Percentiles rank a stretch among this genome's conserved stretches.
Evolutionary conservation across 805 yeast species (phyloP).

Genomic region (Starmerella bombicola): DNA sequence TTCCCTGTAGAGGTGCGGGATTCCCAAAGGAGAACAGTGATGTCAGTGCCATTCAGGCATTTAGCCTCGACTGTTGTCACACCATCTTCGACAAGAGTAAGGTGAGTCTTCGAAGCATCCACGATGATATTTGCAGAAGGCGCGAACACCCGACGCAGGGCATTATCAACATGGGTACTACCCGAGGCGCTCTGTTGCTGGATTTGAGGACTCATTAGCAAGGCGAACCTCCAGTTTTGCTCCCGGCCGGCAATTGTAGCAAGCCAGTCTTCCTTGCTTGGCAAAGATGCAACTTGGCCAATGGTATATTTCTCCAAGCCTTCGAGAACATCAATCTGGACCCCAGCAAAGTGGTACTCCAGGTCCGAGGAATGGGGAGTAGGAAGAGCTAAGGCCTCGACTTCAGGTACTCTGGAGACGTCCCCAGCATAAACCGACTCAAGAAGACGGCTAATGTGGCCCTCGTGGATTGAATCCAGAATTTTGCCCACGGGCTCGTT

Average conservation of each 20-base stretch:
- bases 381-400: constrained; percentile 78
- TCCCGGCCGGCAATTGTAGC: constrained; percentile 64
- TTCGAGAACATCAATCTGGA: constrained; percentile 20
- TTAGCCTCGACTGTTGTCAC: constrained; percentile 56
- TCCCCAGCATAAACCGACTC: constrained; percentile 61
- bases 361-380: constrained; percentile 25
- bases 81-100: constrained; percentile 61
- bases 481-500: constrained; percentile 90
- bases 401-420: constrained; percentile 61
- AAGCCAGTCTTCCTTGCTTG: constrained; percentile 52
- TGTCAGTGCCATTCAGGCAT: constrained; percentile 38
- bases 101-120: constrained; percentile 42
- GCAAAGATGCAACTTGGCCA: constrained; percentile 25
- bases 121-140: constrained; percentile 57
- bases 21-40: constrained; percentile 69
- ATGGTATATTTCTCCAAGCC: constrained; percentile 29
- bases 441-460: constrained; percentile 57
- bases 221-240: constrained; percentile 84
- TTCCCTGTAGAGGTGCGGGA: constrained; percentile 68
- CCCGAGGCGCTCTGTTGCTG: constrained; percentile 49
- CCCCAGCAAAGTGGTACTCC: constrained; percentile 21
- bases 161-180: constrained; percentile 61
- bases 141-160: constrained; percentile 65
- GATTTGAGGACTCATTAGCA: constrained; percentile 62
- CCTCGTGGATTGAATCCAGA: constrained; percentile 77